Conservation (phyloP, 345 rosid genomes). For the Erysimum cheiranthoides region DNA sequence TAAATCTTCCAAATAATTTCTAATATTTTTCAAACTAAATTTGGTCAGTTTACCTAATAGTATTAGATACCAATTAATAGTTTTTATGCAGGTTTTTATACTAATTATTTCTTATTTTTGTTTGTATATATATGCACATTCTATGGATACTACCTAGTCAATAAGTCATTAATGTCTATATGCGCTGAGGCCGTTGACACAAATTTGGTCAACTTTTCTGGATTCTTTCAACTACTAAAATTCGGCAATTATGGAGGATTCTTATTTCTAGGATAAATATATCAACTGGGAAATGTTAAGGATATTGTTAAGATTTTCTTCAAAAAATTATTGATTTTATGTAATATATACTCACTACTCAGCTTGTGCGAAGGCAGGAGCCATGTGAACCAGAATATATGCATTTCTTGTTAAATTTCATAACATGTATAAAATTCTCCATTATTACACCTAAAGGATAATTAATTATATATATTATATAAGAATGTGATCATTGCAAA, state of each 20-base stretch:
- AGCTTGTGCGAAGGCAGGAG: conserved; percentile 22
- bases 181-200: conserved; percentile 39
- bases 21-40: neutral
- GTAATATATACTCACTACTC: neutral
- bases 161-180: conserved; percentile 28
- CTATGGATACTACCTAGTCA: conserved; percentile 26
- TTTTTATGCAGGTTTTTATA: neutral
- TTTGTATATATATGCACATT: conserved; percentile 34
- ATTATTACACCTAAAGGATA: conserved; percentile 37
- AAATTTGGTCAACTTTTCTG: conserved; percentile 34
- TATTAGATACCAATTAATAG: neutral
- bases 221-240: conserved; percentile 45
- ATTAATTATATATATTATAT: conserved; percentile 20
- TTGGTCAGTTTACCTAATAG: neutral
- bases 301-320: conserved; percentile 37
- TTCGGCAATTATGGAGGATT: conserved; percentile 40
- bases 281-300: conserved; percentile 10
- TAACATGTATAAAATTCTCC: conserved; percentile 30
- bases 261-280: conserved; percentile 28
- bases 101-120: conserved; percentile 11
- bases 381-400: conserved; percentile 43
- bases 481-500: conserved; percentile 36
- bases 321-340: neutral
- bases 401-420: conserved; percentile 16
- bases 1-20: neutral